Base-by-base conservation (phyloP, 75 land plant genomes). In the Cunninghamia lanceolata region DNA sequence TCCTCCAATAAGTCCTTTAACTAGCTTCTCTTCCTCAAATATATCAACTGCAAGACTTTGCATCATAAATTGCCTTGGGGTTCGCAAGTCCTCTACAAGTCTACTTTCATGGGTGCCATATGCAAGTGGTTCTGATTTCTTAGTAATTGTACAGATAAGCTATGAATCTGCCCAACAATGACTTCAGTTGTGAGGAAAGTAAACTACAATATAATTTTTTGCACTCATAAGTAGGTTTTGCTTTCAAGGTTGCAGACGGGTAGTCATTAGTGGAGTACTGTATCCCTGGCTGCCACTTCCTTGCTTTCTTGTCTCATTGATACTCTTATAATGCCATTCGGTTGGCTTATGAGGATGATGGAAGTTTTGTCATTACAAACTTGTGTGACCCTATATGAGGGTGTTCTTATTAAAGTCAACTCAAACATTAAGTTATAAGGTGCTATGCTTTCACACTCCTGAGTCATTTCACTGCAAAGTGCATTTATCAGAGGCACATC, bases 221-320 rank as follows among this genome's bases (percentile, higher is more conserved):
- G 84, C 87, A 90, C 38, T 93, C 93, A 90, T 91, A 96, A 47
- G 95, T 95, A 28, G 99, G 99, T 89, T 91, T 98, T 74, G 90
- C 93, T 89, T 89, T 95, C 82, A 94, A 40, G 76, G 96, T 93
- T 80, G 92, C 83, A 43, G 92, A 82, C 59, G 96, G 95, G 85
- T 95, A 98, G 85, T 98, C 99, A 83, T 91, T 93, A 85, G 88
- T 85, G 63, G 92, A 86, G 87, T 96, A 96, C 82, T 93, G 91
- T 42, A 98, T 93, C 86, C 96, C 96, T 43, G 99, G 90, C 86
- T 95, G 95, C 99, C 99, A 98, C 88, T 93, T 92, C 74, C 99
- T n/a, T n/a, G n/a, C n/a, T n/a, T n/a, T n/a, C n/a, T n/a, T n/a
- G n/a, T n/a, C n/a, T n/a, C n/a, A n/a, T n/a, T n/a, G n/a, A n/a